A percentile compares a stretch with the other conserved stretches of the same genome.
Conservation (phyloP, 306 rosid species). For the Rosa rugosa region DNA sequence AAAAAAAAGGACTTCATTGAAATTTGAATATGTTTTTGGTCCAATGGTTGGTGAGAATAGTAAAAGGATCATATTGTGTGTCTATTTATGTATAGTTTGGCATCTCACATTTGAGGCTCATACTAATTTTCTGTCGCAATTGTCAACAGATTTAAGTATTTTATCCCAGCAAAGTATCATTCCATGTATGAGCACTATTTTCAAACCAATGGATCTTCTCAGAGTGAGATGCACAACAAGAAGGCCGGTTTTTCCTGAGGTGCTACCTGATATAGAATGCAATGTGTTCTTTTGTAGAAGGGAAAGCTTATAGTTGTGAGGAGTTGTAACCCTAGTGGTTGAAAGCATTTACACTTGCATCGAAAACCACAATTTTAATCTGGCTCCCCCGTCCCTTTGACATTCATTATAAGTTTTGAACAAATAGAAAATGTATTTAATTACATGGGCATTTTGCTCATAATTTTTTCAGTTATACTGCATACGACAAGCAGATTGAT, state of each 20-base stretch:
- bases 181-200: constrained; percentile 66
- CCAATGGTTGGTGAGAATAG: background rate
- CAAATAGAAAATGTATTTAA: background rate
- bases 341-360: background rate
- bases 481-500: background rate
- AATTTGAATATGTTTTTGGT: background rate
- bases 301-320: background rate
- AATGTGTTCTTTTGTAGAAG: too few species aligned
- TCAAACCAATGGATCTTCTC: constrained; percentile 31
- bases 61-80: background rate
- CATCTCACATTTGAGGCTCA: constrained; percentile 23
- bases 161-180: constrained; percentile 79
- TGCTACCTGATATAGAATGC: background rate
- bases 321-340: background rate
- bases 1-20: background rate
- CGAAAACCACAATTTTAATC: background rate
- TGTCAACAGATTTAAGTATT: constrained; percentile 80
- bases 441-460: background rate
- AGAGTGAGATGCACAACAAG: background rate
- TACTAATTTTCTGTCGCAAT: constrained; percentile 17
- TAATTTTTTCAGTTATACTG: background rate
- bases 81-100: background rate
- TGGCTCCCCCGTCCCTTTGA: background rate
- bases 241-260: background rate
- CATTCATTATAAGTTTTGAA: background rate